Conservation (phyloP, 2,329 filamentous ascomycete species). For the Trichoderma pleuroti region DNA sequence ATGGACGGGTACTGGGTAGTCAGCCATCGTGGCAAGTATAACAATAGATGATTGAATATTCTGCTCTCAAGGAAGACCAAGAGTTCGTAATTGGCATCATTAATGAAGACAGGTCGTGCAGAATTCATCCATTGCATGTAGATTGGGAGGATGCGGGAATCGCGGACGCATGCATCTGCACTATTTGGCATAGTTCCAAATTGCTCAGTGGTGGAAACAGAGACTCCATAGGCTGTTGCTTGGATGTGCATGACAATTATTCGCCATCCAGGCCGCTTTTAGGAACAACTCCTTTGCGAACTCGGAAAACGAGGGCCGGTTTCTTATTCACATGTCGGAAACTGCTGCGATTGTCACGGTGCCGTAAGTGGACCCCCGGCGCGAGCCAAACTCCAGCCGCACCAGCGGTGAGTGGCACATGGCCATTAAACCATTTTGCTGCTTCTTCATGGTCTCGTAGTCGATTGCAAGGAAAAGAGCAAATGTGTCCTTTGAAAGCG, state of each 20-base stretch:
- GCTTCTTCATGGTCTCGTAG: constrained; percentile 24
- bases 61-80: not conserved
- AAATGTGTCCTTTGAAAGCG: not conserved
- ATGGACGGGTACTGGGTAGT: not conserved
- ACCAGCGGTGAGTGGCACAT: not conserved
- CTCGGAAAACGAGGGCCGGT: constrained; percentile 25
- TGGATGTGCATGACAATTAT: not conserved
- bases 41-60: not conserved
- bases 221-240: not conserved
- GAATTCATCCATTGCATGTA: too few relatives aligned
- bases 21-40: not conserved
- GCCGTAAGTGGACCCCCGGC: too few relatives aligned
- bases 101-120: not conserved
- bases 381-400: too few relatives aligned
- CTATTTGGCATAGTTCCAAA: too few relatives aligned
- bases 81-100: not conserved
- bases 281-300: constrained; percentile 24
- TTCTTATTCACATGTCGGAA: constrained; percentile 24
- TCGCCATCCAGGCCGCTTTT: constrained; percentile 5
- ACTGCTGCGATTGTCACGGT: constrained; percentile 23
- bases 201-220: too few relatives aligned
- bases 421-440: not conserved
- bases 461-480: not conserved
- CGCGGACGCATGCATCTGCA: too few relatives aligned
- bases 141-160: too few relatives aligned